Evolutionary conservation across 208 protist species (phyloP).

Genomic region (Naegleria lovaniensis): DNA sequence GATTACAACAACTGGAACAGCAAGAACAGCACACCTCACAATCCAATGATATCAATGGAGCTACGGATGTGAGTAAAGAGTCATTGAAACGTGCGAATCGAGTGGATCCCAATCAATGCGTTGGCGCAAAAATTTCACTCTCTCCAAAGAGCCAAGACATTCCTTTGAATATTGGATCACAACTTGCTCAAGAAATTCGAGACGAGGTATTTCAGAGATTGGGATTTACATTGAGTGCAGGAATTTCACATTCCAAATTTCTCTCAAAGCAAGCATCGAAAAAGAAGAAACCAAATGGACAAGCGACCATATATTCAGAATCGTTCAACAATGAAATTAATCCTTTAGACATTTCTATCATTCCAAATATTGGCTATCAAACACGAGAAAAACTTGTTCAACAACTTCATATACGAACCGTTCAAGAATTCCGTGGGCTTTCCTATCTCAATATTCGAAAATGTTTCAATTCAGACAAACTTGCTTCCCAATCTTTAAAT

Average conservation of each 20-base stretch:
- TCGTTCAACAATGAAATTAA: neutral
- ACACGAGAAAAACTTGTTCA: neutral
- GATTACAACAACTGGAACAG: neutral
- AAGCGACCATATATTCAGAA: neutral
- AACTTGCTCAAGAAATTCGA: slow-evolving; percentile 17
- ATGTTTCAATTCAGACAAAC: neutral
- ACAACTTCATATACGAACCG: neutral
- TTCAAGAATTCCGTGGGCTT: neutral
- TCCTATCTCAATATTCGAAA: neutral
- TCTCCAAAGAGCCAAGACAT: neutral
- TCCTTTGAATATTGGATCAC: neutral
- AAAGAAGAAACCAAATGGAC: slow-evolving; percentile 24
- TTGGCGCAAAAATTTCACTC: neutral
- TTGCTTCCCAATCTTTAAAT: neutral
- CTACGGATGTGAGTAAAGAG: neutral
- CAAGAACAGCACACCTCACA: neutral
- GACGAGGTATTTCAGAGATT: neutral
- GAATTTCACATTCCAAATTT: slow-evolving; percentile 25
- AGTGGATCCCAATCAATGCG: neutral
- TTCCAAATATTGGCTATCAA: neutral
- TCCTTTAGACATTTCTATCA: neutral
- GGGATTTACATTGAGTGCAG: slow-evolving; percentile 17
- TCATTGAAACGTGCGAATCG: neutral
- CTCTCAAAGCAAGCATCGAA: slow-evolving; percentile 19
- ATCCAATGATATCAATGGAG: neutral